phyloP scores from a whole-genome alignment of 805 yeast species.

The Kazachstania bromeliacearum region DNA sequence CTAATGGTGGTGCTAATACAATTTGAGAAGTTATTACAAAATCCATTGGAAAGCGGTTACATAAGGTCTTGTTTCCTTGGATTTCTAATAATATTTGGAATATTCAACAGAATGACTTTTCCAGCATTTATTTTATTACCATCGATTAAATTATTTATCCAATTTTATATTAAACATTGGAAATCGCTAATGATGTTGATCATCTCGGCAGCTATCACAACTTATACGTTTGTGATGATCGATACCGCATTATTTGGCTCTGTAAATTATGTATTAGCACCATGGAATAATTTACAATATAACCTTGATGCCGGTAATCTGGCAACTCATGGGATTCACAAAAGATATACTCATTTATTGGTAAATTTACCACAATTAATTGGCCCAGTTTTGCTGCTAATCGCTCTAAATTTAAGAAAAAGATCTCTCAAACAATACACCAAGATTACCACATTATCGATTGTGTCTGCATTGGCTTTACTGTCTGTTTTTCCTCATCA shows the following conservation, averaged over 20 bases:
- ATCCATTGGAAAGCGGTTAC: slow-evolving; percentile 1
- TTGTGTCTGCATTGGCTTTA: slow-evolving; percentile 49
- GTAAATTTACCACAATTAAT: slow-evolving; percentile 70
- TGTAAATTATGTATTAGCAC: slow-evolving; percentile 42
- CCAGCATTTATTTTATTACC: slow-evolving; percentile 68
- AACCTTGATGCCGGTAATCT: slow-evolving; percentile 54
- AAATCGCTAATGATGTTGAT: slow-evolving; percentile 26
- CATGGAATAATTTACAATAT: slow-evolving; percentile 67
- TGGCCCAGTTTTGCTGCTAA: slow-evolving; percentile 57
- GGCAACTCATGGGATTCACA: slow-evolving; percentile 74
- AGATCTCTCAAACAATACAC: slow-evolving; percentile 12
- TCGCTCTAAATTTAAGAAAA: slow-evolving; percentile 20
- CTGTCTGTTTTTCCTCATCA: slow-evolving; percentile 83
- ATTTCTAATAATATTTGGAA: slow-evolving; percentile 48
- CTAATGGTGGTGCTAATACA: slow-evolving; percentile 34
- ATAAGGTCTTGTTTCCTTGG: slow-evolving; percentile 33
- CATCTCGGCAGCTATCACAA: slow-evolving; percentile 30
- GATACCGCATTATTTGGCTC: slow-evolving; percentile 44
- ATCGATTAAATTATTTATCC: slow-evolving; percentile 33
- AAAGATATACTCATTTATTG: slow-evolving; percentile 61
- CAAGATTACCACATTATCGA: slow-evolving; percentile 46
- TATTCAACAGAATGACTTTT: slow-evolving; percentile 81
- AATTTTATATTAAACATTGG: slow-evolving; percentile 34
- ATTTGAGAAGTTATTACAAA: slow-evolving; percentile 22
- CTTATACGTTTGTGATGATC: slow-evolving; percentile 33